Conservation (phyloP, 352 stramenopile species). For the Phytophthora melonis region DNA sequence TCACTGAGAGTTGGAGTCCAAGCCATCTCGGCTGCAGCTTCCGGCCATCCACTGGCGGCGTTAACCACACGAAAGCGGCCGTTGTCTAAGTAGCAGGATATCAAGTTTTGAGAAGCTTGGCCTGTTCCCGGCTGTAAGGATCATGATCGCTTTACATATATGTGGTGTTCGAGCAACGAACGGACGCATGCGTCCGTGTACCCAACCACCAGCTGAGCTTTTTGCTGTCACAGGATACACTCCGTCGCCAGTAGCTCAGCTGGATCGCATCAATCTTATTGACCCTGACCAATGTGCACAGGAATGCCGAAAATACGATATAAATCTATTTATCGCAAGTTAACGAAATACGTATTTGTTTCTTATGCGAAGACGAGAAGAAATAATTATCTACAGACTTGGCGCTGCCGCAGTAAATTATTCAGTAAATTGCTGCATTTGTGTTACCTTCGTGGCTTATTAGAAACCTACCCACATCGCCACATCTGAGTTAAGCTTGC, state of each 20-base stretch:
- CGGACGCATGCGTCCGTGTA: conserved; percentile 10
- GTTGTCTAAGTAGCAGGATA: too few relatives aligned
- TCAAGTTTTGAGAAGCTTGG: neutral
- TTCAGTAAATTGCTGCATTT: too few relatives aligned
- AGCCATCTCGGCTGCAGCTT: neutral
- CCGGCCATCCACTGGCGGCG: neutral
- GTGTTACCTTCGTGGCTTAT: too few relatives aligned
- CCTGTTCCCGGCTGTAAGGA: neutral
- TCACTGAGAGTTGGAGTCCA: neutral
- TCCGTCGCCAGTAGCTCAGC: conserved; percentile 9
- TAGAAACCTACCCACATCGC: too few relatives aligned
- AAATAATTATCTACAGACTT: too few relatives aligned
- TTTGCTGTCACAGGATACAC: conserved; percentile 32
- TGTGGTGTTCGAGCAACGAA: conserved; percentile 1
- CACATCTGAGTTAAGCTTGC: too few relatives aligned
- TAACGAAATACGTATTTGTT: too few relatives aligned
- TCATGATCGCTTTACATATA: neutral
- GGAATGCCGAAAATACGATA: too few relatives aligned
- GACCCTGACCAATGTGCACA: too few relatives aligned
- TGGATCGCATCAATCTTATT: neutral
- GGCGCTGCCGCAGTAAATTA: too few relatives aligned
- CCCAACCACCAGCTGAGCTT: conserved; percentile 27
- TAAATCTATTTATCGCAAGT: too few relatives aligned
- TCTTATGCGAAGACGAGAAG: too few relatives aligned
- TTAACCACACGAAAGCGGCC: neutral